A percentile compares a stretch with the other conserved stretches of the same genome.
Conservation (phyloP, 2,329 filamentous ascomycete genomes). For the Bretziella fagacearum region DNA sequence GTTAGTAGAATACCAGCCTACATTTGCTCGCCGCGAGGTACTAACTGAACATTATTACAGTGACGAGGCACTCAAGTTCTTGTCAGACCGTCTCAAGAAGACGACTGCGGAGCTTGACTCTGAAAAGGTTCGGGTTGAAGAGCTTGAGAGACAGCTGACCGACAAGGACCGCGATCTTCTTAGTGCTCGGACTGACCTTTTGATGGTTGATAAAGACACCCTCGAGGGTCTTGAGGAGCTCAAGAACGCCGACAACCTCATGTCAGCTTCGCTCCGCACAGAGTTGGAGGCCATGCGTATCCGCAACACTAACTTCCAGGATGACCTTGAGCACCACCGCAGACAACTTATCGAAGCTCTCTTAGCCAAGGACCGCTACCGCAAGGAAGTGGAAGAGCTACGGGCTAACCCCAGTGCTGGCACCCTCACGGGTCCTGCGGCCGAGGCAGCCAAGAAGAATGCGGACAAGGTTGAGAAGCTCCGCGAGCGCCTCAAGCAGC, state of each 20-base stretch:
- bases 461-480: conserved; percentile 42
- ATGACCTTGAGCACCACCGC: conserved; percentile 40
- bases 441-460: conserved; percentile 26
- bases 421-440: conserved; percentile 20
- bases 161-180: conserved; percentile 40
- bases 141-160: conserved; percentile 31
- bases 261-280: conserved; percentile 39
- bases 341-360: conserved; percentile 42
- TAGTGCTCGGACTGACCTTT: conserved; percentile 35
- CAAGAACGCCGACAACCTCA: conserved; percentile 41
- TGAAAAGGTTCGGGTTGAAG: conserved; percentile 26
- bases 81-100: conserved; percentile 25
- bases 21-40: background rate
- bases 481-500: conserved; percentile 34
- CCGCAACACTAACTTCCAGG: conserved; percentile 31
- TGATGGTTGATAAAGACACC: conserved; percentile 36
- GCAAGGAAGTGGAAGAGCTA: conserved; percentile 34
- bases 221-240: conserved; percentile 38
- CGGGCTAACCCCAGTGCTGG: conserved; percentile 22
- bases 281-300: conserved; percentile 40
- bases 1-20: conserved; percentile 12
- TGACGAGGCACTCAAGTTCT: conserved; percentile 21
- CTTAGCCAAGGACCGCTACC: conserved; percentile 42
- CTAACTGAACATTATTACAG: conserved; percentile 9
- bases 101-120: conserved; percentile 31